Percentiles rank a stretch among this genome's conserved stretches.
These are phyloP conservation scores for Alternaria arborescens DNA, from an alignment of 2,329 filamentous ascomycete species.

Conservation along the genomic window DNA sequence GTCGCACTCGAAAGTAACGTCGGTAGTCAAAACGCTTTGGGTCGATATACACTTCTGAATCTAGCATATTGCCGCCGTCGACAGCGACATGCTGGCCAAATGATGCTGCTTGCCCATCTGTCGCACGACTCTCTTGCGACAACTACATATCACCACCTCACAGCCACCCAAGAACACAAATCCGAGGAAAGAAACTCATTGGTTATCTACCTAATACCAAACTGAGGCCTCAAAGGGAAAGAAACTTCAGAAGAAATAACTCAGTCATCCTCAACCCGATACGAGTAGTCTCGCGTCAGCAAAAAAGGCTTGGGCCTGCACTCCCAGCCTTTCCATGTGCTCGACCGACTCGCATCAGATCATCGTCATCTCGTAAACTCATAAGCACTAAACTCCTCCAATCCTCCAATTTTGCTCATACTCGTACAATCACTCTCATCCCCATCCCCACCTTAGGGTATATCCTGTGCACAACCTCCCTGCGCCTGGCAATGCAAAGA, in stretches of 20 bases:
- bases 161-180: background rate
- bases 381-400: background rate
- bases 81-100: too few relatives aligned
- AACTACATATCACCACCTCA: background rate
- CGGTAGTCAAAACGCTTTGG: too few relatives aligned
- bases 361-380: slow-evolving; percentile 2
- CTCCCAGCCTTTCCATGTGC: slow-evolving; percentile 31
- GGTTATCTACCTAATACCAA: slow-evolving; percentile 10
- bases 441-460: slow-evolving; percentile 9
- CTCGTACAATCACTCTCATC: slow-evolving; percentile 26
- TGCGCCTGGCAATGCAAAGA: slow-evolving; percentile 46
- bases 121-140: background rate
- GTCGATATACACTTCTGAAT: too few relatives aligned
- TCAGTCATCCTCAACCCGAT: background rate
- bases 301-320: slow-evolving; percentile 39
- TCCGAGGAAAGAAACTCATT: background rate
- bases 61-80: too few relatives aligned
- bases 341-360: slow-evolving; percentile 1
- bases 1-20: too few relatives aligned
- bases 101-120: too few relatives aligned
- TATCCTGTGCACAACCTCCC: slow-evolving; percentile 17
- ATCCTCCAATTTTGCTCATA: slow-evolving; percentile 22
- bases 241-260: background rate
- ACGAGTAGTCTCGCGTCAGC: background rate
- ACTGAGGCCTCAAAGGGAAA: background rate